These are phyloP conservation scores for Sphenostylis stenocarpa DNA, from an alignment of 306 rosid species.

Conservation along the genomic window DNA sequence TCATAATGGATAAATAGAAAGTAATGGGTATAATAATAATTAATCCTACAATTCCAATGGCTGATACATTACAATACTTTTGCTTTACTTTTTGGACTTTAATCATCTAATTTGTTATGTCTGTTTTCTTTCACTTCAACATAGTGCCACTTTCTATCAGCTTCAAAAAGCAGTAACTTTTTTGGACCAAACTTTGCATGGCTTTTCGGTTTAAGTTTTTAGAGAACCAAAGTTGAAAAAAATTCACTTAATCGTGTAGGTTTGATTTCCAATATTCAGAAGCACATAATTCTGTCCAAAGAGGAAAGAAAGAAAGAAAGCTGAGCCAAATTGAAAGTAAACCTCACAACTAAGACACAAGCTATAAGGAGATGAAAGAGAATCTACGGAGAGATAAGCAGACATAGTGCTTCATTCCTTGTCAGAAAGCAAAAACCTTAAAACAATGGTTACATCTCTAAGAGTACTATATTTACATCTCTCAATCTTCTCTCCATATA, in stretches of 20 bases:
- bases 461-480: slow-evolving; percentile 21
- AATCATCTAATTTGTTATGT: neutral
- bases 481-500: slow-evolving; percentile 93
- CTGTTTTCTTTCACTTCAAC: neutral
- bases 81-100: too few species aligned
- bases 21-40: too few species aligned
- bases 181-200: neutral
- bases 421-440: slow-evolving; percentile 33
- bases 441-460: slow-evolving; percentile 26
- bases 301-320: neutral
- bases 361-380: slow-evolving; percentile 10
- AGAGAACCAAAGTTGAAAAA: neutral
- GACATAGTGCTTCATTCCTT: slow-evolving; percentile 30
- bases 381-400: slow-evolving; percentile 22
- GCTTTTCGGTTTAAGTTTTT: neutral
- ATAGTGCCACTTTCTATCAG: neutral
- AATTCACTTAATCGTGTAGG: neutral
- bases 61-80: too few species aligned
- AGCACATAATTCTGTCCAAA: neutral
- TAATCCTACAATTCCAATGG: too few species aligned
- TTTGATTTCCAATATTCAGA: neutral
- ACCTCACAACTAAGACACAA: neutral
- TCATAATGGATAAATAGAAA: neutral
- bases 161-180: neutral
- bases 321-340: neutral